Percentiles rank a stretch among this genome's conserved stretches.
Evolutionary conservation across 805 yeast genomes (phyloP).

Genomic region (Komagataella ulmi): DNA sequence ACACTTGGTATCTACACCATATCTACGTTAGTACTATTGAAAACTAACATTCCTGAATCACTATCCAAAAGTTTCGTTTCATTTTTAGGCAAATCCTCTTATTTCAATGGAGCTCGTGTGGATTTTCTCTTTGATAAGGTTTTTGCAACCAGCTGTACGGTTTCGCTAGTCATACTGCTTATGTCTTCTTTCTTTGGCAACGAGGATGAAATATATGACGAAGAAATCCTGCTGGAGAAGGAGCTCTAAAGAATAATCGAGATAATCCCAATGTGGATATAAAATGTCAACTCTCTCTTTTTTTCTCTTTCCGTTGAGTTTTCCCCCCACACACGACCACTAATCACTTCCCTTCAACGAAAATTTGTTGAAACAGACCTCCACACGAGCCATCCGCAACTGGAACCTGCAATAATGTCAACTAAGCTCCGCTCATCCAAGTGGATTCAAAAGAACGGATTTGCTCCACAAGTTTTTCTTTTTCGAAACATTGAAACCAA

Average conservation of each 20-base stretch:
- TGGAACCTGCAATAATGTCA: constrained; percentile 13
- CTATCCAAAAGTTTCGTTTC: constrained; percentile 25
- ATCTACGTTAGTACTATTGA: constrained; percentile 34
- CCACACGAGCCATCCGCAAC: not conserved
- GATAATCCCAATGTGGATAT: not conserved
- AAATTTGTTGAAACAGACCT: not conserved
- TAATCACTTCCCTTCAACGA: not conserved
- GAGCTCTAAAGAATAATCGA: not conserved
- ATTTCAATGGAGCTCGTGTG: constrained; percentile 27
- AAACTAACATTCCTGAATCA: constrained; percentile 32
- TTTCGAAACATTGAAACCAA: constrained; percentile 83
- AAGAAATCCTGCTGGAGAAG: constrained; percentile 19
- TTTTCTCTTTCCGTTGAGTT: not conserved
- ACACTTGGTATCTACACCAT: constrained; percentile 36
- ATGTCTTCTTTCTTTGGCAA: constrained; percentile 12
- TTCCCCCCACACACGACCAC: not conserved
- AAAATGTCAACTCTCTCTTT: not conserved
- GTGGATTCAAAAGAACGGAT: constrained; percentile 46
- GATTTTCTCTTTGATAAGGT: constrained; percentile 41
- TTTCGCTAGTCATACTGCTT: constrained; percentile 16
- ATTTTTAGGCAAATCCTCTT: constrained; percentile 12
- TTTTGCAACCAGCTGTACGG: constrained; percentile 28
- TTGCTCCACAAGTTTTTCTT: constrained; percentile 74
- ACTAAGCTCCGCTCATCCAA: constrained; percentile 35
- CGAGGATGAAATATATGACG: constrained; percentile 13